Evolutionary conservation across 2,329 filamentous ascomycete species (phyloP).

Genomic region (Pseudogymnoascus sp.): DNA sequence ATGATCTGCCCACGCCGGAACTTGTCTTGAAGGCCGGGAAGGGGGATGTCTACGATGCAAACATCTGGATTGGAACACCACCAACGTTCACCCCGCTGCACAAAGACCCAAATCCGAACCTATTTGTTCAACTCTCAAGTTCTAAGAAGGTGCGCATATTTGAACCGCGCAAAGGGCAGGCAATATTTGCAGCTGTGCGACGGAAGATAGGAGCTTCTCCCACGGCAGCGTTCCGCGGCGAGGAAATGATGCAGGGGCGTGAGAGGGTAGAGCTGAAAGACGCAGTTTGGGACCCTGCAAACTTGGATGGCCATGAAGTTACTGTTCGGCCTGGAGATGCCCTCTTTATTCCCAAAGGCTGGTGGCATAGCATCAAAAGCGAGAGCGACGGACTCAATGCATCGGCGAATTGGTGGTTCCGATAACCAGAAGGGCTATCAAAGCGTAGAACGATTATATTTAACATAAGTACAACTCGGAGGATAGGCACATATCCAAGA

Average conservation of each 20-base stretch:
- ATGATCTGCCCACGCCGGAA: conserved; percentile 61
- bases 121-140: conserved; percentile 77
- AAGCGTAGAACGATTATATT: background rate
- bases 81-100: conserved; percentile 89
- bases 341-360: conserved; percentile 72
- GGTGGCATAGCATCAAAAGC: conserved; percentile 81
- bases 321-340: conserved; percentile 58
- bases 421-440: conserved; percentile 36
- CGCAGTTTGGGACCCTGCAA: conserved; percentile 56
- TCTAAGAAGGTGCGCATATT: conserved; percentile 68
- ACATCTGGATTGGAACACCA: conserved; percentile 79
- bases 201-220: conserved; percentile 31
- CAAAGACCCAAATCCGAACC: conserved; percentile 86
- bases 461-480: background rate
- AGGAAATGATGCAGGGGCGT: conserved; percentile 84
- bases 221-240: conserved; percentile 50
- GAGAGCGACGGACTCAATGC: conserved; percentile 37
- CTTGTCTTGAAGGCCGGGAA: conserved; percentile 57
- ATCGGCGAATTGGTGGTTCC: conserved; percentile 68
- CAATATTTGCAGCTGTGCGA: conserved; percentile 53
- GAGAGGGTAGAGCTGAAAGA: conserved; percentile 62
- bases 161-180: conserved; percentile 53
- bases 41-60: conserved; percentile 80
- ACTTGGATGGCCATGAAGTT: conserved; percentile 29
- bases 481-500: background rate